These are phyloP conservation scores for Talaromyces verruculosus DNA, from an alignment of 2,329 filamentous ascomycete species.

Conservation along the genomic window DNA sequence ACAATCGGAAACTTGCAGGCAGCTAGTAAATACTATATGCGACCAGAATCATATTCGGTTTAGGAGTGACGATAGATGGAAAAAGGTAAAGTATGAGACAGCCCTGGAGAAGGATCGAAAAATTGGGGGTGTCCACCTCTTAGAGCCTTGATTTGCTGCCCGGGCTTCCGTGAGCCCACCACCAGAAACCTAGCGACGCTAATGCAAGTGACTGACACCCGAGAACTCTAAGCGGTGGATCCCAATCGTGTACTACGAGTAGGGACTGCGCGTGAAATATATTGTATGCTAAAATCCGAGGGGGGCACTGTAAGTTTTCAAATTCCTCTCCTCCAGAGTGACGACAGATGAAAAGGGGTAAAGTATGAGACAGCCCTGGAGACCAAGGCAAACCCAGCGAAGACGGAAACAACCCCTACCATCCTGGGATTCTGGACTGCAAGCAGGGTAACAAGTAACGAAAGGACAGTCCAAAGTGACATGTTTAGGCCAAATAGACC, in stretches of 20 bases:
- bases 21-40: not conserved
- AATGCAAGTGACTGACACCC: too few relatives aligned
- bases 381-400: slow-evolving; percentile 15
- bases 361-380: slow-evolving; percentile 6
- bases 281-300: too few relatives aligned
- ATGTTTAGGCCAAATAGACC: slow-evolving; percentile 23
- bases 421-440: slow-evolving; percentile 28
- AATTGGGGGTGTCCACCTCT: too few relatives aligned
- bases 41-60: not conserved
- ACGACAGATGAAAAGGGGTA: slow-evolving; percentile 4
- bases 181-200: too few relatives aligned
- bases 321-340: too few relatives aligned
- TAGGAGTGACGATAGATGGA: slow-evolving; percentile 1
- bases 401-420: slow-evolving; percentile 27
- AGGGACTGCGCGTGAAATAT: too few relatives aligned
- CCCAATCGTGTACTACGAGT: too few relatives aligned
- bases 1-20: not conserved
- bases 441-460: slow-evolving; percentile 29
- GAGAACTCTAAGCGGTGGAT: too few relatives aligned
- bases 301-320: too few relatives aligned
- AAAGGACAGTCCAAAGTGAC: slow-evolving; percentile 29
- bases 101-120: slow-evolving; percentile 3
- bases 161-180: too few relatives aligned
- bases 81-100: slow-evolving; percentile 5
- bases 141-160: too few relatives aligned